Conservation (phyloP, 139 green algal species). For the Picocystis salinarum region DNA sequence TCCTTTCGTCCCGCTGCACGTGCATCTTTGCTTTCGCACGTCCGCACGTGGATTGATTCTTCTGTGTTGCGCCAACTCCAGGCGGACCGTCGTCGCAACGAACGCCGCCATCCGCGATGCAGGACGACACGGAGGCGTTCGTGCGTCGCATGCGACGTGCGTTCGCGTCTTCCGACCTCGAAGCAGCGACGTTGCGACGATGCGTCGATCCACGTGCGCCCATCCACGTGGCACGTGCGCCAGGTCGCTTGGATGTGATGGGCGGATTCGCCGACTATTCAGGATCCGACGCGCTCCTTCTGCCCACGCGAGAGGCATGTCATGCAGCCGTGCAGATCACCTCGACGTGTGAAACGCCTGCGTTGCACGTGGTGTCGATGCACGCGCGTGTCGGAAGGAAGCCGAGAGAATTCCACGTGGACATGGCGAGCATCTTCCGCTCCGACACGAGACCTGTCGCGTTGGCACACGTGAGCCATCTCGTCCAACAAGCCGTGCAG, state of each 20-base stretch:
- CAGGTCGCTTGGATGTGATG: constrained; percentile 88
- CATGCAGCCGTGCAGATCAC: constrained; percentile 63
- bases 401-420: constrained; percentile 39
- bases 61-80: too few relatives aligned
- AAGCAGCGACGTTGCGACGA: too few relatives aligned
- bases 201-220: too few relatives aligned
- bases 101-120: too few relatives aligned
- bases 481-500: background rate
- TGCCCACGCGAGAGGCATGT: constrained; percentile 62
- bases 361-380: constrained; percentile 36
- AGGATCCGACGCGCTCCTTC: constrained; percentile 71
- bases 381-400: constrained; percentile 28
- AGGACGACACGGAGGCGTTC: too few relatives aligned
- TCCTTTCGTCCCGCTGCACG: too few relatives aligned
- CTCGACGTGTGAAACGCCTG: background rate
- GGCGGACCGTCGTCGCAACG: too few relatives aligned
- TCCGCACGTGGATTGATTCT: too few relatives aligned
- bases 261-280: constrained; percentile 92
- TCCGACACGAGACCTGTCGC: constrained; percentile 4
- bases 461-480: background rate
- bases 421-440: constrained; percentile 33
- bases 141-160: too few relatives aligned
- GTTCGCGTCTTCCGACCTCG: too few relatives aligned
- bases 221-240: constrained; percentile 52
- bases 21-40: too few relatives aligned